phyloP scores from a whole-genome alignment of 2,329 filamentous ascomycete species.

The Rhinocladiella similis region DNA sequence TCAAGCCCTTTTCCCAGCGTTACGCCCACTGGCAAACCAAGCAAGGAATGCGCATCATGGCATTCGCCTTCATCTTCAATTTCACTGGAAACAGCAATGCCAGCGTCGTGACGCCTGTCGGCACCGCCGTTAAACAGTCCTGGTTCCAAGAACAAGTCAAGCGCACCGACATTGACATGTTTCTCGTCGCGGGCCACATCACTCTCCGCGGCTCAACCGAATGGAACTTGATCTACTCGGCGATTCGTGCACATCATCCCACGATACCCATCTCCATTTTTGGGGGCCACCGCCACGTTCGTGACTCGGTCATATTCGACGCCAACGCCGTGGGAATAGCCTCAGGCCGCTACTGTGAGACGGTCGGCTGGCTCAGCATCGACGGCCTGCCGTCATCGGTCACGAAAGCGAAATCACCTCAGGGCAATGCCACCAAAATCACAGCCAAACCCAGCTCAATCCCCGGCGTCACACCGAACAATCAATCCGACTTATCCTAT shows the following conservation, averaged over 20 bases:
- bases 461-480: slow-evolving; percentile 30
- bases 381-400: slow-evolving; percentile 53
- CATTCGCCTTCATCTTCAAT: slow-evolving; percentile 53
- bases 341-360: slow-evolving; percentile 67
- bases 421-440: slow-evolving; percentile 21
- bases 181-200: slow-evolving; percentile 65
- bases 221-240: slow-evolving; percentile 54
- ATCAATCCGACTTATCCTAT: slow-evolving; percentile 46
- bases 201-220: slow-evolving; percentile 52
- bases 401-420: slow-evolving; percentile 25
- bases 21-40: slow-evolving; percentile 54
- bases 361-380: slow-evolving; percentile 66
- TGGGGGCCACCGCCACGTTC: slow-evolving; percentile 64
- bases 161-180: slow-evolving; percentile 59
- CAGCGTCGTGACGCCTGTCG: slow-evolving; percentile 60
- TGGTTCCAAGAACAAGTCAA: slow-evolving; percentile 64
- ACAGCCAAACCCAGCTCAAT: slow-evolving; percentile 15
- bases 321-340: slow-evolving; percentile 62
- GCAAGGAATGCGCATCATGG: slow-evolving; percentile 52
- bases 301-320: slow-evolving; percentile 66
- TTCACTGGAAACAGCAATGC: slow-evolving; percentile 61
- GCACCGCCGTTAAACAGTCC: slow-evolving; percentile 51
- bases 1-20: slow-evolving; percentile 32
- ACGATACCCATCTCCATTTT: slow-evolving; percentile 64
- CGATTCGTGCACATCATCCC: slow-evolving; percentile 59